A percentile compares a stretch with the other conserved stretches of the same genome.
phyloP scores from a whole-genome alignment of 148 eudicot genomes.

The Euryodendron excelsum region DNA sequence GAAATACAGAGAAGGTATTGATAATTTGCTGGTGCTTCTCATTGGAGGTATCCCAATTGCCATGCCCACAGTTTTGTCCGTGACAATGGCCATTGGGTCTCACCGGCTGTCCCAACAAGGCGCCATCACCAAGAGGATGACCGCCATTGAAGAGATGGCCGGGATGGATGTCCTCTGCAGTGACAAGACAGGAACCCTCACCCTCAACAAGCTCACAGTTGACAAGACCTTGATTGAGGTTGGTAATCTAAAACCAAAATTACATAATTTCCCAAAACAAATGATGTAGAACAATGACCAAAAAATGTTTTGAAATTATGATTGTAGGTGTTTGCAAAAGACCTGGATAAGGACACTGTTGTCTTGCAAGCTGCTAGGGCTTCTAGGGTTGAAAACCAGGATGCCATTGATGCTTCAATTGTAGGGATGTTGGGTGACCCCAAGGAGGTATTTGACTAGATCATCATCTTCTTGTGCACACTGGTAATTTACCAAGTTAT shows the following conservation, averaged over 20 bases:
- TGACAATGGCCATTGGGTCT: slow-evolving; percentile 86
- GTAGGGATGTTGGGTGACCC: slow-evolving; percentile 71
- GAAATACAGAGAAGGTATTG: slow-evolving; percentile 65
- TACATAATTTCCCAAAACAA: too few species aligned
- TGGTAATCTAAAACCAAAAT: not conserved
- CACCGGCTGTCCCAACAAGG: slow-evolving; percentile 75
- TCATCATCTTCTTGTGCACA: not conserved
- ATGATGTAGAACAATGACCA: not conserved
- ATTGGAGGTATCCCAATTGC: slow-evolving; percentile 93
- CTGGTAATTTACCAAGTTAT: not conserved
- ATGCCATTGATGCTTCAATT: slow-evolving; percentile 77
- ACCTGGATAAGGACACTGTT: slow-evolving; percentile 44
- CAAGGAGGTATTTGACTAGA: slow-evolving; percentile 42
- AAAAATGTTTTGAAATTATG: not conserved
- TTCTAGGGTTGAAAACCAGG: slow-evolving; percentile 79
- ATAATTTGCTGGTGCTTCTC: slow-evolving; percentile 71
- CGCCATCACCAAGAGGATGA: slow-evolving; percentile 88
- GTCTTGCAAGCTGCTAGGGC: slow-evolving; percentile 67
- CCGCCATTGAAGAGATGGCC: slow-evolving; percentile 90
- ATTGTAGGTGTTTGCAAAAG: slow-evolving; percentile 36
- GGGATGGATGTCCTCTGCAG: slow-evolving; percentile 92
- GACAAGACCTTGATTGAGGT: slow-evolving; percentile 70
- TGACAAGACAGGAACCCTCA: slow-evolving; percentile 83
- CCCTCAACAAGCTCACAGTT: slow-evolving; percentile 75
- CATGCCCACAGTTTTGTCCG: slow-evolving; percentile 82